Evolutionary conservation across 1,139 yeast genomes (phyloP).

Genomic region (Yarrowia galli): DNA sequence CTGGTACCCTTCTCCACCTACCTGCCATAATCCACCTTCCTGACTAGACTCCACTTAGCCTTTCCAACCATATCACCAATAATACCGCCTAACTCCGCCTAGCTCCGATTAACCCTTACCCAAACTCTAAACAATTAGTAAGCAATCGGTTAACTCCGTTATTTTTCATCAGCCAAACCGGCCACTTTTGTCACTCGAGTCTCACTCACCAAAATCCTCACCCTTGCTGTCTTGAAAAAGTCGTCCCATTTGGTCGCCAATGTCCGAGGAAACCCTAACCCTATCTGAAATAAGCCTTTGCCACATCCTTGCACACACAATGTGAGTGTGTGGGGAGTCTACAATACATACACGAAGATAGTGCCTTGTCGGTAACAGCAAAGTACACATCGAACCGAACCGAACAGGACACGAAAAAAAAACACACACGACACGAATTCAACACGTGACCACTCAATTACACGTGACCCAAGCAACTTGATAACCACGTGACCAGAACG

Average conservation of each 20-base stretch:
- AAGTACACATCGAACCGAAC: too few species aligned
- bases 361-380: too few species aligned
- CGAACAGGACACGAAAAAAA: too few species aligned
- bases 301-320: neutral
- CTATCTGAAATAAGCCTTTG: neutral
- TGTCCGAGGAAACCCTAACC: conserved; percentile 21
- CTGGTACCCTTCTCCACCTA: neutral
- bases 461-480: too few species aligned
- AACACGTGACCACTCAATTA: too few species aligned
- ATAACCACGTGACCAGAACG: too few species aligned
- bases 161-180: too few species aligned
- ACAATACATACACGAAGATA: too few species aligned
- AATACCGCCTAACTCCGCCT: neutral
- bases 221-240: neutral
- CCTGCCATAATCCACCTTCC: neutral
- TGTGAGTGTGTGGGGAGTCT: neutral
- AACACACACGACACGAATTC: neutral
- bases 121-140: neutral
- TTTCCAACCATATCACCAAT: neutral
- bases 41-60: neutral
- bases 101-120: neutral
- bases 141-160: too few species aligned
- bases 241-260: conserved; percentile 13
- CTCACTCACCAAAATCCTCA: too few species aligned
- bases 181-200: too few species aligned